Percentiles rank a stretch among this genome's conserved stretches.
Conservation (phyloP, 768 basidiomycete genomes). For the Kwoniella sp. region DNA sequence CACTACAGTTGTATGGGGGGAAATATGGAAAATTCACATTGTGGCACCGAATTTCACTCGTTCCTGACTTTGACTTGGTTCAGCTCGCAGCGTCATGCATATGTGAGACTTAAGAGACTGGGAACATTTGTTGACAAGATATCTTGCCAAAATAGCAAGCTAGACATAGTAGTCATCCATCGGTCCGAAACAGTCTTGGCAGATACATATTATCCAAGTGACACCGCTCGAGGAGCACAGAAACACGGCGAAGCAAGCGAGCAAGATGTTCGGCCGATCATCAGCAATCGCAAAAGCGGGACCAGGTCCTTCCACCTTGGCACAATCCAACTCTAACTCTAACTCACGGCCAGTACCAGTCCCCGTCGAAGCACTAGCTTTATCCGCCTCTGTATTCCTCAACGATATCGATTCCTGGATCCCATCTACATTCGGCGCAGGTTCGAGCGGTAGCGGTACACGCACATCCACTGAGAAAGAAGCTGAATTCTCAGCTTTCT, state of each 20-base stretch:
- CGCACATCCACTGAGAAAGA: slow-evolving; percentile 7
- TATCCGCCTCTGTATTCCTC: slow-evolving; percentile 38
- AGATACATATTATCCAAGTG: too few species aligned
- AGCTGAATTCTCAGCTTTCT: slow-evolving; percentile 14
- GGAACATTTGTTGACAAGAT: slow-evolving; percentile 1
- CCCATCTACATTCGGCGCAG: slow-evolving; percentile 32
- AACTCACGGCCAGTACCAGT: slow-evolving; percentile 1
- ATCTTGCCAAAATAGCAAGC: too few species aligned
- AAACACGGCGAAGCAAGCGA: too few species aligned
- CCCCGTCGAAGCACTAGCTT: slow-evolving; percentile 23
- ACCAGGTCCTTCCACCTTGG: background rate
- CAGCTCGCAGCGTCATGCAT: background rate
- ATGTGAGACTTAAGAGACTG: too few species aligned
- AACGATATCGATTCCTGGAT: slow-evolving; percentile 39
- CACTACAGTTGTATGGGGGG: slow-evolving; percentile 3
- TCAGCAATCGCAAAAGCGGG: background rate
- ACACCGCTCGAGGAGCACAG: too few species aligned
- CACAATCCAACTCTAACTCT: background rate
- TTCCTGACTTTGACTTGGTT: background rate
- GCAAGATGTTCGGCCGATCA: too few species aligned
- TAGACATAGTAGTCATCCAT: too few species aligned
- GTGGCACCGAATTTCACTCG: slow-evolving; percentile 18
- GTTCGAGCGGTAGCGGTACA: background rate
- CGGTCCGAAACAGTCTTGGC: too few species aligned
- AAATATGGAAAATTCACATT: slow-evolving; percentile 26